Conservation (phyloP, 2,329 filamentous ascomycete genomes). For the Aspergillus awamori region DNA sequence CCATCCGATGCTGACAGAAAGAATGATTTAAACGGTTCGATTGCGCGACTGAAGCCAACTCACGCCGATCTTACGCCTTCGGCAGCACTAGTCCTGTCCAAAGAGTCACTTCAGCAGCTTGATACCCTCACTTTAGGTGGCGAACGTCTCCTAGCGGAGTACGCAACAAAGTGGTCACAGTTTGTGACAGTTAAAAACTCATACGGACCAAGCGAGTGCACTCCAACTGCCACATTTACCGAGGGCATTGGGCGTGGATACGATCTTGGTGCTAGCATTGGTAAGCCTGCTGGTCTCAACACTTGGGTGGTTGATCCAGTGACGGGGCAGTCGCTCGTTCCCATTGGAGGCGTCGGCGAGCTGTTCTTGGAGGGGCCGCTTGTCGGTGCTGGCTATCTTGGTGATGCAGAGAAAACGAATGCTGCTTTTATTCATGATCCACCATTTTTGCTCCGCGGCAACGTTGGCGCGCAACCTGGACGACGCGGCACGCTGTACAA, state of each 20-base stretch:
- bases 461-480: not conserved
- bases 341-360: constrained; percentile 45
- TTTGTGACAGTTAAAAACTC: constrained; percentile 42
- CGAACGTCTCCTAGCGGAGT: constrained; percentile 21
- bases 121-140: constrained; percentile 34
- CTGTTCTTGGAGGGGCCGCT: constrained; percentile 29
- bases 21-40: constrained; percentile 49
- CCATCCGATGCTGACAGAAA: constrained; percentile 49
- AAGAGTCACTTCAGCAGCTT: constrained; percentile 18
- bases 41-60: constrained; percentile 52
- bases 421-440: constrained; percentile 28
- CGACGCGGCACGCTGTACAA: constrained; percentile 24
- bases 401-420: constrained; percentile 22
- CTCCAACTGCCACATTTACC: constrained; percentile 7
- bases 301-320: constrained; percentile 42
- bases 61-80: constrained; percentile 61
- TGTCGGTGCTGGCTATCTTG: constrained; percentile 30
- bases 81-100: constrained; percentile 42
- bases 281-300: constrained; percentile 24
- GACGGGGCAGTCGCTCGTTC: constrained; percentile 37
- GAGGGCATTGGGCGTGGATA: not conserved
- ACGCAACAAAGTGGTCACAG: constrained; percentile 40
- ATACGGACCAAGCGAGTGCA: constrained; percentile 46
- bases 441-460: constrained; percentile 18
- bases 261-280: not conserved